Evolutionary conservation across 371 early-diverging fungal genomes (phyloP), one percentile per base, ranked within the genome.

Genomic region (Mycotypha africana): DNA sequence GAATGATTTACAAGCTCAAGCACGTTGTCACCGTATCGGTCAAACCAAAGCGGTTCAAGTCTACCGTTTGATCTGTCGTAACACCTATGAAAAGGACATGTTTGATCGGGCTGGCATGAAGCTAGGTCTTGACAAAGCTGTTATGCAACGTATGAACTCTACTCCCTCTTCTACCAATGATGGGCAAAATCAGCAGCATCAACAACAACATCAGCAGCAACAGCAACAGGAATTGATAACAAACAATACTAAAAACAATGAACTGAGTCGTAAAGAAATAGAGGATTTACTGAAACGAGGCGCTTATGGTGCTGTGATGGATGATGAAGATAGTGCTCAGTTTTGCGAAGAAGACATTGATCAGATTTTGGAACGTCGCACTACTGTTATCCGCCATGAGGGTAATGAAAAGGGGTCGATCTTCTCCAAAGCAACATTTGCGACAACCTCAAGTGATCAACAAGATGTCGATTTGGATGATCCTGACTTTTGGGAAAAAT

Each of bases 281-380:
- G 94, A 96, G 64, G 85, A 87, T 43, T 60, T 93, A 28, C 55
- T 93, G 31, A 92, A 92, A 63, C 89, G 93, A 76, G 93, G 93
- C 23, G 92, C 96, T 3, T 91, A 92, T 64, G 92, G 86, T 32
- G 93, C 92, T 1, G 71, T 93, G 42, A 62, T 93, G 71, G 93
- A 93, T 51, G 90, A 91, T 38, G 91, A 91, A 48, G 92, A 43
- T 23, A 71, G 81, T 56, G 71, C 80, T 36, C 67, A 87, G 52
- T 97, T 97, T 58, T 94, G 92, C 61, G 93, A 91, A 50, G 98
- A 96, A 73, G 95, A 96, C 57, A 97, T 97, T 70, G 98, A 97
- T 58, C 87, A 89, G 46, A 98, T 98, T 56, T 65, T 98, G 12
- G 87, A 91, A 52, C 73, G 95, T 24, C 79, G 98, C 43, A 92